These are phyloP conservation scores for Pleurotus eryngii DNA, from an alignment of 768 basidiomycete species.

Conservation along the genomic window DNA sequence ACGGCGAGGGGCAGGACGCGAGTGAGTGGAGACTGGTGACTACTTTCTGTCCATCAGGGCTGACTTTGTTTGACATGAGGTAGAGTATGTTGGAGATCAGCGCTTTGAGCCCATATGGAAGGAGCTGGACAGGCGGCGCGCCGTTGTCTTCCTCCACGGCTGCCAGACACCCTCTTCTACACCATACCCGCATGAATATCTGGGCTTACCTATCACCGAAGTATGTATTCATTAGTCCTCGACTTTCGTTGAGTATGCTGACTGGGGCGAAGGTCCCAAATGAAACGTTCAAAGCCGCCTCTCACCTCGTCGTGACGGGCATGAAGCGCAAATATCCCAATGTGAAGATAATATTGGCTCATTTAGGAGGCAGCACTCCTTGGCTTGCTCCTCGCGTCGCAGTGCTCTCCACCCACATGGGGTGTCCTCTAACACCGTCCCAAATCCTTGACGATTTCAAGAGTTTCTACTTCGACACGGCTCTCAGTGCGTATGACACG, in stretches of 20 bases:
- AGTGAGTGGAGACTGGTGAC: slow-evolving; percentile 34
- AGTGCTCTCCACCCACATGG: slow-evolving; percentile 66
- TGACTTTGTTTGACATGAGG: slow-evolving; percentile 4
- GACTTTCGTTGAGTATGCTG: neutral
- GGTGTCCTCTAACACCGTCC: slow-evolving; percentile 55
- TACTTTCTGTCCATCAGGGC: neutral
- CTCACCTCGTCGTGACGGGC: slow-evolving; percentile 72
- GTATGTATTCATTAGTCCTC: slow-evolving; percentile 26
- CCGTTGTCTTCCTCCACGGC: slow-evolving; percentile 73
- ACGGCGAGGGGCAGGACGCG: slow-evolving; percentile 51
- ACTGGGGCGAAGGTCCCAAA: slow-evolving; percentile 59
- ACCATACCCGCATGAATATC: slow-evolving; percentile 57
- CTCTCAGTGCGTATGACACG: slow-evolving; percentile 54
- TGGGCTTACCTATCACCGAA: slow-evolving; percentile 70
- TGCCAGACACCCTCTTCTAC: slow-evolving; percentile 62
- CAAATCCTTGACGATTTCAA: slow-evolving; percentile 69
- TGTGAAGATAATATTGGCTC: slow-evolving; percentile 66
- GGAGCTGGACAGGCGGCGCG: slow-evolving; percentile 56
- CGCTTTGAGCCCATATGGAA: slow-evolving; percentile 64
- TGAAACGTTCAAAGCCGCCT: slow-evolving; percentile 80
- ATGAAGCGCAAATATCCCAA: slow-evolving; percentile 58
- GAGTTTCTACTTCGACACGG: slow-evolving; percentile 73
- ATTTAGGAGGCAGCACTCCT: slow-evolving; percentile 68
- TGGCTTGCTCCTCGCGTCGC: slow-evolving; percentile 70
- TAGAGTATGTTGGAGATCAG: slow-evolving; percentile 68